These are phyloP conservation scores for Inga leiocalycina DNA, from an alignment of 306 rosid genomes.

Conservation along the genomic window DNA sequence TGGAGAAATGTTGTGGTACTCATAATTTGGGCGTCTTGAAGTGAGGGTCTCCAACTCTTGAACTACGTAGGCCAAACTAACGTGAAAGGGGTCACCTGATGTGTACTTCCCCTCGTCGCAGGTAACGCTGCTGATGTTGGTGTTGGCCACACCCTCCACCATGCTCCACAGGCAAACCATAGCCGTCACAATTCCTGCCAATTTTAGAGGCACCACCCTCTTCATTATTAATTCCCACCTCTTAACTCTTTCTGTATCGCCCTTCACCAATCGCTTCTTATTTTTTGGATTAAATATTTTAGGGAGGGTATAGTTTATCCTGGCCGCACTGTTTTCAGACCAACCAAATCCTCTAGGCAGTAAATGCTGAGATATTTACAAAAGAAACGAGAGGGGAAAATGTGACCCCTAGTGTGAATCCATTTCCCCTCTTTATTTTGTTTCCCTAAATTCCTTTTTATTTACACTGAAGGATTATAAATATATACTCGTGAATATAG, in stretches of 20 bases:
- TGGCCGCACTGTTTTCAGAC: too few species aligned
- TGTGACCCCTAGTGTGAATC: too few species aligned
- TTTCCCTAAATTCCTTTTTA: too few species aligned
- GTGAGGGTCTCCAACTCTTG: conserved; percentile 46
- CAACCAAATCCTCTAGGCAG: too few species aligned
- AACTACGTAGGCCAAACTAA: conserved; percentile 55
- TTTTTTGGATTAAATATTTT: background rate
- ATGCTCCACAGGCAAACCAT: conserved; percentile 15
- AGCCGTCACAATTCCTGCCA: conserved; percentile 19
- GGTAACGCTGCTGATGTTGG: conserved; percentile 41
- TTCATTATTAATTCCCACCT: background rate
- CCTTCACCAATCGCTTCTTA: too few species aligned
- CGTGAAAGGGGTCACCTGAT: conserved; percentile 56
- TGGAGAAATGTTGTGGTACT: conserved; percentile 59
- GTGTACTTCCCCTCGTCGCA: conserved; percentile 57
- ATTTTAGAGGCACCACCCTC: conserved; percentile 40
- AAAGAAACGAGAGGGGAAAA: too few species aligned
- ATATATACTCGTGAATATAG: too few species aligned
- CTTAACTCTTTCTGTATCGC: too few species aligned
- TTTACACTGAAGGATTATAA: background rate
- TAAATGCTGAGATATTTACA: too few species aligned
- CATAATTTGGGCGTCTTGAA: conserved; percentile 37
- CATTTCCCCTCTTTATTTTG: too few species aligned
- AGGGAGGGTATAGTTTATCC: background rate
- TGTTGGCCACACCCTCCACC: conserved; percentile 47